Evolutionary conservation across 2,329 filamentous ascomycete species (phyloP), one percentile per base, ranked within the genome.

Genomic region (Chrysoporthe cubensis): DNA sequence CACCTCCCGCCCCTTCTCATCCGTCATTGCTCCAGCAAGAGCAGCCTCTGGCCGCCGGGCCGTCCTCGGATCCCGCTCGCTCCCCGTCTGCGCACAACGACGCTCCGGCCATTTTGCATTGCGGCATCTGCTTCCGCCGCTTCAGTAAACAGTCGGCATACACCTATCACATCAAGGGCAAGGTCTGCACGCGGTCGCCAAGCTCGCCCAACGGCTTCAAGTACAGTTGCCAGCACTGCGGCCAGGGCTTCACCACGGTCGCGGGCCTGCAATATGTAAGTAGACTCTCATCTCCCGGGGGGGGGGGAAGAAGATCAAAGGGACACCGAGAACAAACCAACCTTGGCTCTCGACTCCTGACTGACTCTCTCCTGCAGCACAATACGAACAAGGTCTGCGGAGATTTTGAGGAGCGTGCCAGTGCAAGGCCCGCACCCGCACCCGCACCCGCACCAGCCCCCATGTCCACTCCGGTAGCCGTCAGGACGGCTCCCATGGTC

Each of bases 221-320:
- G n/a, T 80, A 78, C 26, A 72, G 76, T 0, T 87, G 85, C 64
- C 69, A 76, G 1, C 76, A 80, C 60, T 87, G 85, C 58, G 83
- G 83, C 37, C 76, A 80, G 54, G 76, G 77, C 1, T 86, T 87
- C 57, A 75, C 74, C 2, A 81, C 80, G 13, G 71, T 72, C 4
- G 77, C 77, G 32, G 83, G 82, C 1, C 71, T 83, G 2, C 69
- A 76, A 62, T 85, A 85, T 70, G 78, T 80, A 66, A 76, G 77
- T 74, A 2, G 2, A n/a, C 34, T 68, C 32, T 40, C 13, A 37
- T 58, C 16, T 16, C 7, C 32, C 1, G 37, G 37, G 9, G 9
- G 37, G 9, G 37, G 37, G 9, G 9, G 37, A 40, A 9, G 37
- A 40, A 40, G 37, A 40, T 5, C 6, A 40, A 40, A 9, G 37